Base-by-base conservation (phyloP, 352 stramenopile species). In the Phytophthora sp. region DNA sequence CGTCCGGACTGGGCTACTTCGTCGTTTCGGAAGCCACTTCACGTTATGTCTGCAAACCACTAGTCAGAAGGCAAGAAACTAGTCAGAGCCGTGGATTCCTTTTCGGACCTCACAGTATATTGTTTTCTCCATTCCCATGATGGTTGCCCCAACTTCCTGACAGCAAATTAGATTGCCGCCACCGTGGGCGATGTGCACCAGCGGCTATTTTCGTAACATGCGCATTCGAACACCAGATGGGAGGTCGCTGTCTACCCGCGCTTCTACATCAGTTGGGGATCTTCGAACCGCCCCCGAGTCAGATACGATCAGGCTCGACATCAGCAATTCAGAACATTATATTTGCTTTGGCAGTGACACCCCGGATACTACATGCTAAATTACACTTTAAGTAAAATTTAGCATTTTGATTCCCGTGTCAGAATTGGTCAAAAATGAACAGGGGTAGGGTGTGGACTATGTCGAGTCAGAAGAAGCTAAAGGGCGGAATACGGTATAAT, bases 151-250 rank as follows among this genome's bases (percentile, higher is more conserved):
- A n/a, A n/a, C 44, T 63, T 62, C 59, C 50, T 27, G 50, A 62
- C 50, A 67, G 50, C 59, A 56, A 67, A 67, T 63, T 29, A 15
- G 27, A 18, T 4, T 24, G 29, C 44, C 18, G 20, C 18, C 31
- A 38, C 16, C 8, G 31, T 11, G 16, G 27, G 13, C 41, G 39
- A 52, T 47, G 60, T 53, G 59, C 39, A 55, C 52, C 12, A 12
- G 13, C 2, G 12, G 46, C 21, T 23, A 45, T 56, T 65, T 44
- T 50, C 61, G 42, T 69, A 53, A 64, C 53, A 26, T 8, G 27
- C 45, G 35, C 36, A 26, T 69, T 69, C 54, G 62, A 69, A 69
- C 62, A 69, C 54, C 53, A 65, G 62, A 69, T 65, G 44, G 21
- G 6, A 20, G 44, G 26, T 24, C 30, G 7, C 52, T 69, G 52